Evolutionary conservation across 345 rosid species (phyloP).

Genomic region (Trapa incisa): DNA sequence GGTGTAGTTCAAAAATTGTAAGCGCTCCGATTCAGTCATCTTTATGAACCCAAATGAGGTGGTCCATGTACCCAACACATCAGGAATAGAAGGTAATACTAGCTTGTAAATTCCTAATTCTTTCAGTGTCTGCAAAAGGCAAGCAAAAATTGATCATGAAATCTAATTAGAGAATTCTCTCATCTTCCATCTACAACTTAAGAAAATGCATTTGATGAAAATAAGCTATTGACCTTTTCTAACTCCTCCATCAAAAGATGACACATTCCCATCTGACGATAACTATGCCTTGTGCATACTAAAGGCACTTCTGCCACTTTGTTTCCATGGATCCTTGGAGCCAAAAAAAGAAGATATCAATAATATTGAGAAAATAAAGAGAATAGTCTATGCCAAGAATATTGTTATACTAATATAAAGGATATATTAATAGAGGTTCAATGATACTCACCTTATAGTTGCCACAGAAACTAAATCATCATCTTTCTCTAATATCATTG

Average conservation of each 20-base stretch:
- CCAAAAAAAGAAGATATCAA: neutral
- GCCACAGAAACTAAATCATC: conserved; percentile 50
- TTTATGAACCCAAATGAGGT: conserved; percentile 33
- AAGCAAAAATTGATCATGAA: neutral
- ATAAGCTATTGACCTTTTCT: conserved; percentile 26
- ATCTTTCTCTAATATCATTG: conserved; percentile 37
- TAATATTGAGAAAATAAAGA: neutral
- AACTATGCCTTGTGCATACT: conserved; percentile 30
- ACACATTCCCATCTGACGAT: conserved; percentile 40
- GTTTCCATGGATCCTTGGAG: conserved; percentile 35
- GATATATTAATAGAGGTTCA: neutral
- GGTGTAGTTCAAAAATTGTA: conserved; percentile 17
- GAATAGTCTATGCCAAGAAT: neutral
- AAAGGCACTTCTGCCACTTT: conserved; percentile 47
- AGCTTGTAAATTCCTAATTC: conserved; percentile 37
- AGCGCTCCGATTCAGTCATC: conserved; percentile 28
- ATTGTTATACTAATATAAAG: neutral
- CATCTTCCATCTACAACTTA: neutral
- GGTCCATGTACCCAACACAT: conserved; percentile 29
- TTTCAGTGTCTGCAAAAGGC: conserved; percentile 26
- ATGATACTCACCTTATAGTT: conserved; percentile 24
- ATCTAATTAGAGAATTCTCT: too few species aligned
- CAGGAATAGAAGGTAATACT: conserved; percentile 35
- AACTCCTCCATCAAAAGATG: conserved; percentile 32
- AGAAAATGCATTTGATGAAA: neutral